Evolutionary conservation across 1,139 yeast species (phyloP), one percentile per base, ranked within the genome.

Genomic region (Pichia sp.): DNA sequence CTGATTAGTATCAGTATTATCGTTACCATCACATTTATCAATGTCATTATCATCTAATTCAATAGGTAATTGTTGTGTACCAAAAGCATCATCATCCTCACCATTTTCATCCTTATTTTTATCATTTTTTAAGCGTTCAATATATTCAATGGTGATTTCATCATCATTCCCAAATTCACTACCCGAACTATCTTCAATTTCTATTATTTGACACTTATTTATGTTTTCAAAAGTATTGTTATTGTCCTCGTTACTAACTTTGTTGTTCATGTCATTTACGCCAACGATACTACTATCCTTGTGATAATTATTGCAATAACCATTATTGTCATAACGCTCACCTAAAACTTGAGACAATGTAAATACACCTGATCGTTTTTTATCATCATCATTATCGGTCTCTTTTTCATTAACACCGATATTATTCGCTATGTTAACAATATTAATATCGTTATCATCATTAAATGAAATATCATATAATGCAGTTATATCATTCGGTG

Each of bases 61-160:
- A 30, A 60, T 58, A 14, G 64, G 62, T 27, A 55, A 56, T 29
- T 54, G 52, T 43, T 58, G 62, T 2, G 64, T 59, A 3, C 61
- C 61, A 33, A 33, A 5, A 31, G 16, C 13, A 36, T 19, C 25
- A 36, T 14, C 9, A 34, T n/a, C 19, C 3, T 8, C 16, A 19
- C 11, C 25, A 36, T 11, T 7, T 10, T 42, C 44, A n/a, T n/a
- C 45, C 18, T 19, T 28, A 22, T 29, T 30, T 16, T 43, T 43
- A 29, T 3, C n/a, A 8, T 31, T 45, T 10, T 28, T 43, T 14
- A 43, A 18, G n/a, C 30, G 33, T 46, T 44, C 50, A 19, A 49
- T 42, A 42, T 39, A 41, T 16, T 46, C 45, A 29, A 39, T 28
- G 8, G 47, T 46, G 14, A 50, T 47, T 30, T 44, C 19, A 41